Conservation (phyloP, 2,329 filamentous ascomycete genomes). For the Rhinocladiella mackenziei region DNA sequence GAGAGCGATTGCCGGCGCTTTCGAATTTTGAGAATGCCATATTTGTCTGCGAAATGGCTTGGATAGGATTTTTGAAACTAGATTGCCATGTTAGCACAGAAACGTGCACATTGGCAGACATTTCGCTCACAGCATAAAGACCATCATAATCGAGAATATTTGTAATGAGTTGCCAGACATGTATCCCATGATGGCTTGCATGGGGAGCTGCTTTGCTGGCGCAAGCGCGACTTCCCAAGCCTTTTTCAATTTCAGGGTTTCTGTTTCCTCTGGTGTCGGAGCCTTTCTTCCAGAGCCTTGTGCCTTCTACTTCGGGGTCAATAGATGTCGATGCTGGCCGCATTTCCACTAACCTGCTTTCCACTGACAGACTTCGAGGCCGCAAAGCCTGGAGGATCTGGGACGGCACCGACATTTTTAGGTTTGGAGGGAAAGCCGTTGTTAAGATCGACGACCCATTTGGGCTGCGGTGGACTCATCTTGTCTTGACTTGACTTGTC, state of each 20-base stretch:
- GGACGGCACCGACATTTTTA: slow-evolving; percentile 61
- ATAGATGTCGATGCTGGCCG: neutral
- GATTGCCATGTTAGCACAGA: slow-evolving; percentile 12
- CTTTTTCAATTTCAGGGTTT: slow-evolving; percentile 95
- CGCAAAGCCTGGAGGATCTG: slow-evolving; percentile 83
- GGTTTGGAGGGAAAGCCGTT: slow-evolving; percentile 62
- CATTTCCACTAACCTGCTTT: slow-evolving; percentile 48
- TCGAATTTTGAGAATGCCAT: slow-evolving; percentile 89
- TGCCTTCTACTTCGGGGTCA: slow-evolving; percentile 27
- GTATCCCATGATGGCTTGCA: slow-evolving; percentile 99
- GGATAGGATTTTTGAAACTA: slow-evolving; percentile 84
- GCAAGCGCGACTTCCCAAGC: slow-evolving; percentile 96
- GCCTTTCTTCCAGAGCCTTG: slow-evolving; percentile 30
- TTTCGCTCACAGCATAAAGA: slow-evolving; percentile 65
- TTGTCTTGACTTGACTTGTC: slow-evolving; percentile 8
- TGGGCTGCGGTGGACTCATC: slow-evolving; percentile 52
- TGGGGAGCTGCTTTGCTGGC: slow-evolving; percentile 88
- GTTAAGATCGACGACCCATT: slow-evolving; percentile 80
- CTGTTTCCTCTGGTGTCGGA: slow-evolving; percentile 66
- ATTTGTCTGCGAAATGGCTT: slow-evolving; percentile 77
- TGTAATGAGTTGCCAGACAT: slow-evolving; percentile 98
- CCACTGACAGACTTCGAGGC: slow-evolving; percentile 48
- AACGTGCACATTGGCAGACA: neutral
- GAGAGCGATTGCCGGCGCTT: slow-evolving; percentile 67
- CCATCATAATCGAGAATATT: slow-evolving; percentile 99